These are phyloP conservation scores for Xerocomellus chrysenteron DNA, from an alignment of 768 basidiomycete genomes.

Conservation along the genomic window DNA sequence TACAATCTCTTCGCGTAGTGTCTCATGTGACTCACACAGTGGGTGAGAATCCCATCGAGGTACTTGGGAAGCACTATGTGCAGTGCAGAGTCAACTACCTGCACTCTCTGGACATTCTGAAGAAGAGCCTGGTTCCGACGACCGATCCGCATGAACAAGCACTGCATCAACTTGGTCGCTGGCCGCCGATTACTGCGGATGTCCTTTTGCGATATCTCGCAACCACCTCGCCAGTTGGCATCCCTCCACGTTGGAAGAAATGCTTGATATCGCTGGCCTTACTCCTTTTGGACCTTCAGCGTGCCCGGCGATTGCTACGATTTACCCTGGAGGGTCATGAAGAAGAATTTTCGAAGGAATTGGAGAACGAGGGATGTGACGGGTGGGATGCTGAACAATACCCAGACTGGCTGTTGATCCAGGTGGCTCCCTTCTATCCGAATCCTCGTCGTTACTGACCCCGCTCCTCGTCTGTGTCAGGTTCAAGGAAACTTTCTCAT, in stretches of 20 bases:
- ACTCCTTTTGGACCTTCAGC: not conserved
- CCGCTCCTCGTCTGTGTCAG: constrained; percentile 30
- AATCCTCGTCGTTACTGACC: not conserved
- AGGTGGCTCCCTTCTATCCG: not conserved
- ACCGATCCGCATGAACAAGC: constrained; percentile 8
- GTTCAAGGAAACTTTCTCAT: not conserved
- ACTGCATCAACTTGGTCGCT: not conserved
- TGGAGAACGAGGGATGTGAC: not conserved
- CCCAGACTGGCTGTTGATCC: not conserved
- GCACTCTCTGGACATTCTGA: not conserved
- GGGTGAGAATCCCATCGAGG: not conserved
- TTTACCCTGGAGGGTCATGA: not conserved
- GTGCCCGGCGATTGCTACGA: not conserved
- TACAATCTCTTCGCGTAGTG: not conserved
- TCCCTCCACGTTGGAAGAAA: not conserved
- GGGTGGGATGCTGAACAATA: not conserved
- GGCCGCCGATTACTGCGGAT: not conserved
- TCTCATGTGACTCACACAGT: not conserved
- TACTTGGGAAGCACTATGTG: not conserved
- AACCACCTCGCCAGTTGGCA: not conserved
- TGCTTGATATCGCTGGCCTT: not conserved
- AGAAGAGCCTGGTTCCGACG: not conserved
- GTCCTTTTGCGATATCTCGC: not conserved
- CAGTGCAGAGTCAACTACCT: not conserved
- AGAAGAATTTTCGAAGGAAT: not conserved